These are phyloP conservation scores for Fragaria ananassa DNA, from an alignment of 306 rosid species.

Conservation along the genomic window DNA sequence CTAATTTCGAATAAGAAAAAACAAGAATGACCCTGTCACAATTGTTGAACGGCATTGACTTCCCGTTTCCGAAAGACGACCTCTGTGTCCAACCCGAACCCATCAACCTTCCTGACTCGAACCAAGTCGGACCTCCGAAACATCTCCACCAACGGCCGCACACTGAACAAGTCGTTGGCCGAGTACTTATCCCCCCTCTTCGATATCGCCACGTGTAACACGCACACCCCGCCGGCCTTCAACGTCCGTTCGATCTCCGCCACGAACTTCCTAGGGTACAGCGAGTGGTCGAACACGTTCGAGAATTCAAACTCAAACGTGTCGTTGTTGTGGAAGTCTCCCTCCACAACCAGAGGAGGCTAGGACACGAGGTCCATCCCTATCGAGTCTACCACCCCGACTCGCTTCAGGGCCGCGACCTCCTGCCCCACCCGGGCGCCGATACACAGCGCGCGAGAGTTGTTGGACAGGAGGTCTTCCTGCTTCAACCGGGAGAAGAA, in stretches of 20 bases:
- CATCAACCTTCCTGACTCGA: conserved; percentile 58
- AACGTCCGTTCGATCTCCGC: conserved; percentile 85
- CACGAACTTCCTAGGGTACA: conserved; percentile 66
- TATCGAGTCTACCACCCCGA: conserved; percentile 64
- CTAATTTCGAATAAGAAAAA: not conserved
- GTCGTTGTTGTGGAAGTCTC: conserved; percentile 65
- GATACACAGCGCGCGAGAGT: conserved; percentile 57
- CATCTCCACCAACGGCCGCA: conserved; percentile 51
- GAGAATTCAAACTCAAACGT: conserved; percentile 87
- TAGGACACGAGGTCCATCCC: conserved; percentile 85
- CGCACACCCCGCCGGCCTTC: conserved; percentile 71
- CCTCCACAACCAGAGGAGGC: conserved; percentile 73
- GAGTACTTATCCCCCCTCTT: conserved; percentile 76
- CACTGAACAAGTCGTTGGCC: conserved; percentile 78
- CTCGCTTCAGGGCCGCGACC: conserved; percentile 64
- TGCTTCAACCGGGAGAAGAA: conserved; percentile 47
- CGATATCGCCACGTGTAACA: conserved; percentile 64
- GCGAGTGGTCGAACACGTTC: conserved; percentile 95
- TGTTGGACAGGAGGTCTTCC: conserved; percentile 35
- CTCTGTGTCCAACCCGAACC: conserved; percentile 87
- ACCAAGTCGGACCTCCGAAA: conserved; percentile 50
- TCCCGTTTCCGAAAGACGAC: conserved; percentile 54
- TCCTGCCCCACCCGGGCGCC: conserved; percentile 94
- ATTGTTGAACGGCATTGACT: not conserved
- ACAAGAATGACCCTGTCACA: not conserved